Evolutionary conservation across 2,329 filamentous ascomycete genomes (phyloP), one percentile per base, ranked within the genome.

Genomic region (Phaeosphaeria sp.): DNA sequence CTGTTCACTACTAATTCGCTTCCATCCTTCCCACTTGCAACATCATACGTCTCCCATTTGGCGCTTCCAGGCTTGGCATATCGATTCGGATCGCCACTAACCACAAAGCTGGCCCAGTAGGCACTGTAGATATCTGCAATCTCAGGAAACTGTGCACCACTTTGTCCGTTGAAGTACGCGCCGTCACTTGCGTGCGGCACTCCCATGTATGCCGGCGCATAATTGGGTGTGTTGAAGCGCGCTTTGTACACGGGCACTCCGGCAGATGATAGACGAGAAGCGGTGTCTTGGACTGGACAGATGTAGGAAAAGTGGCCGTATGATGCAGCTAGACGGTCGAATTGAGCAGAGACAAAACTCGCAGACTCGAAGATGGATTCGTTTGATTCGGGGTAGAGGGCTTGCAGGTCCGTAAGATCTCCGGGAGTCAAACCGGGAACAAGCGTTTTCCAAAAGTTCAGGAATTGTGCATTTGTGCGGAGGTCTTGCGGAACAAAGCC

Each of bases 251-350:
- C 72, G 0, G 68, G 66, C 0, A 63, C 66, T 18, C 59, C 63
- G 18, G 69, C 65, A 1, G 54, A 42, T 6, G 72, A 59, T 4
- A 75, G 56, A 0, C 62, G 60, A 7, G 60, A 59, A 0, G 74
- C 72, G 1, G 71, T 73, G 54, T 75, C 72, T 54, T 75, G 72
- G 0, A 75, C 73, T 0, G 73, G 73, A 55, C 74, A 76, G 46
- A 75, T 77, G 58, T 76, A 77, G 1, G 65, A 63, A 54, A 73
- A 77, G 54, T 77, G 72, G 25, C 70, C 74, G 20, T 75, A 75
- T 0, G 82, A 78, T 0, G 80, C 79, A 0, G 77, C 72, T 3
- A 83, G 50, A 3, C 82, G 78, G 39, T 81, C 68, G 54, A 79
- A 83, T 59, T 83, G 81, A 1, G 63, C 56, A 20, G 77, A 79